Percentiles rank a stretch among this genome's conserved stretches.
Conservation (phyloP, 257 asterid genomes). For the Fraxinus anomala region DNA sequence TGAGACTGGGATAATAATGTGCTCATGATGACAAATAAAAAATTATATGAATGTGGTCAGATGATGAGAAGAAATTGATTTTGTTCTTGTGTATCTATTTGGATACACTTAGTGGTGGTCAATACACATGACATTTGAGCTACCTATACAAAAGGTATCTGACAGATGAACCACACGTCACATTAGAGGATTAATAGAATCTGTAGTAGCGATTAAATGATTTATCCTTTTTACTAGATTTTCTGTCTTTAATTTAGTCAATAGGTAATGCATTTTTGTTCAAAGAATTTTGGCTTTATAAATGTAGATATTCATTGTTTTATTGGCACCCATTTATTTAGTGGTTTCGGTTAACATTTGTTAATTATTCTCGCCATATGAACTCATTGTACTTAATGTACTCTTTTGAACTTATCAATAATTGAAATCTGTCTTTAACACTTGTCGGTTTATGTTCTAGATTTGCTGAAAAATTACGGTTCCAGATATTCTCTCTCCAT, state of each 20-base stretch:
- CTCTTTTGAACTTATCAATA: neutral
- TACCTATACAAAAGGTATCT: neutral
- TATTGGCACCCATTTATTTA: neutral
- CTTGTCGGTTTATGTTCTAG: constrained; percentile 44
- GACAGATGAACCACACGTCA: constrained; percentile 6
- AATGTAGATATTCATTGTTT: neutral
- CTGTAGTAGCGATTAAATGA: neutral
- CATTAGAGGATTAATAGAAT: neutral
- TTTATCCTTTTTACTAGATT: neutral
- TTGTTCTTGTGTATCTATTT: neutral
- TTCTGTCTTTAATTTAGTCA: neutral
- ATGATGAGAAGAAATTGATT: neutral
- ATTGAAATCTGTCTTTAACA: neutral
- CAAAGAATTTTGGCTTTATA: neutral
- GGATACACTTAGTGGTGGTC: neutral
- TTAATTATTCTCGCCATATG: constrained; percentile 1
- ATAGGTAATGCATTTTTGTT: too few species aligned
- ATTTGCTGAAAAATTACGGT: constrained; percentile 36
- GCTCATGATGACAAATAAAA: neutral
- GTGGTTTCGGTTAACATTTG: neutral
- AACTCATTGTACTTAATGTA: neutral
- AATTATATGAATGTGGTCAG: neutral
- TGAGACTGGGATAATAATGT: neutral
- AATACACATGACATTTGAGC: neutral
- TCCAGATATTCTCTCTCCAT: constrained; percentile 19